phyloP scores from a whole-genome alignment of 2,329 filamentous ascomycete genomes.

The Talaromyces pinophilus region DNA sequence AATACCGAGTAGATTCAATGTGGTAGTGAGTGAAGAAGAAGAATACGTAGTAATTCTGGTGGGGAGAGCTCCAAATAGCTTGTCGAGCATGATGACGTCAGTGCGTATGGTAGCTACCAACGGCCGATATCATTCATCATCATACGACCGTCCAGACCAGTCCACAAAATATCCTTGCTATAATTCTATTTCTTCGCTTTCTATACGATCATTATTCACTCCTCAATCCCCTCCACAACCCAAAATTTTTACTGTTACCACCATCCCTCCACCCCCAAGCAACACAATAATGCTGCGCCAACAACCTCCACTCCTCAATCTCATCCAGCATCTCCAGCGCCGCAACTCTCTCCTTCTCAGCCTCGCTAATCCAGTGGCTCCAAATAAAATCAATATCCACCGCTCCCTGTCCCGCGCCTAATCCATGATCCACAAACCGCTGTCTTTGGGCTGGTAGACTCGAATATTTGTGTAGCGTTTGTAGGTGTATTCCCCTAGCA shows the following conservation, averaged over 20 bases:
- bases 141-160: neutral
- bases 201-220: neutral
- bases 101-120: neutral
- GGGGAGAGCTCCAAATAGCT: conserved; percentile 15
- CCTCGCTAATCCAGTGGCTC: conserved; percentile 67
- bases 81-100: conserved; percentile 12
- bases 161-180: neutral
- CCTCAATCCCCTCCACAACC: neutral
- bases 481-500: conserved; percentile 77
- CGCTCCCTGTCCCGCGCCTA: conserved; percentile 58
- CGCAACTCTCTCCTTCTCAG: conserved; percentile 79
- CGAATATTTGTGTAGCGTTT: conserved; percentile 74
- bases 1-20: neutral
- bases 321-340: conserved; percentile 86
- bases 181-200: neutral
- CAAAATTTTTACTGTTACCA: neutral
- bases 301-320: conserved; percentile 86
- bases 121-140: neutral
- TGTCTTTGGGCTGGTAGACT: conserved; percentile 67
- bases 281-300: conserved; percentile 86
- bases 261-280: conserved; percentile 78
- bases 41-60: neutral
- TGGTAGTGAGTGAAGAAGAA: conserved; percentile 22
- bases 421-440: conserved; percentile 67
- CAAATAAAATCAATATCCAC: conserved; percentile 70